Conservation (phyloP, 1,284 basidiomycete species). For the Phylloporus sp. region DNA sequence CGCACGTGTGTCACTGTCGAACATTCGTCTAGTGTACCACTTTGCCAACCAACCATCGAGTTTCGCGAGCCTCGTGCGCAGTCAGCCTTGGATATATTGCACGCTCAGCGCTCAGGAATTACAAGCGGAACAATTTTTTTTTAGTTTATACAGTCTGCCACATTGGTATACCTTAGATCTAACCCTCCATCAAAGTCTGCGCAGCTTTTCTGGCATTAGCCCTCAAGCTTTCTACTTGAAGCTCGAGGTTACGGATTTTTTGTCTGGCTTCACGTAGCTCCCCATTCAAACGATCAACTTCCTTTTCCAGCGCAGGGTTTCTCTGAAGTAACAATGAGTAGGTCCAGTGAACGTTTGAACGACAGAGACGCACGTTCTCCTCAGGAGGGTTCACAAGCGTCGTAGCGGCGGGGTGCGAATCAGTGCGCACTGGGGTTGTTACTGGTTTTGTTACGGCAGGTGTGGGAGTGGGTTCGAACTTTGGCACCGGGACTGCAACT, state of each 20-base stretch:
- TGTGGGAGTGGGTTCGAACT: conserved; percentile 16
- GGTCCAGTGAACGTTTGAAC: conserved; percentile 3
- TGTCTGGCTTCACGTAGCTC: conserved; percentile 79
- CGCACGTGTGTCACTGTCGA: conserved; percentile 21
- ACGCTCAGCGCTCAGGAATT: background rate
- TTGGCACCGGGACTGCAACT: conserved; percentile 13
- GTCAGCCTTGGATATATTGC: conserved; percentile 4
- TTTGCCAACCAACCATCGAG: background rate
- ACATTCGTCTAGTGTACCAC: background rate
- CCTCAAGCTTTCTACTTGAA: conserved; percentile 78
- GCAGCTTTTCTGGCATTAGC: conserved; percentile 76
- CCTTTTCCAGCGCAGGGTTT: conserved; percentile 45
- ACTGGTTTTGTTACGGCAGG: conserved; percentile 17
- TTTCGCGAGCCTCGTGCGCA: conserved; percentile 12
- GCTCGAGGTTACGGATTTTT: conserved; percentile 79
- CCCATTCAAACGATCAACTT: conserved; percentile 62
- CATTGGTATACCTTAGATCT: conserved; percentile 17
- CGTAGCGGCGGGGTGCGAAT: conserved; percentile 24
- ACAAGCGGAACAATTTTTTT: conserved; percentile 9
- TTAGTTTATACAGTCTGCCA: conserved; percentile 9
- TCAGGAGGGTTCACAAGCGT: conserved; percentile 22
- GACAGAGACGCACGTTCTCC: conserved; percentile 33
- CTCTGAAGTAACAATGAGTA: conserved; percentile 9
- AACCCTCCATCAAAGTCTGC: conserved; percentile 50
- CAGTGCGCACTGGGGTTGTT: conserved; percentile 13